phyloP scores from a whole-genome alignment of 179 eudicot genomes.

The Dionaea muscipula region DNA sequence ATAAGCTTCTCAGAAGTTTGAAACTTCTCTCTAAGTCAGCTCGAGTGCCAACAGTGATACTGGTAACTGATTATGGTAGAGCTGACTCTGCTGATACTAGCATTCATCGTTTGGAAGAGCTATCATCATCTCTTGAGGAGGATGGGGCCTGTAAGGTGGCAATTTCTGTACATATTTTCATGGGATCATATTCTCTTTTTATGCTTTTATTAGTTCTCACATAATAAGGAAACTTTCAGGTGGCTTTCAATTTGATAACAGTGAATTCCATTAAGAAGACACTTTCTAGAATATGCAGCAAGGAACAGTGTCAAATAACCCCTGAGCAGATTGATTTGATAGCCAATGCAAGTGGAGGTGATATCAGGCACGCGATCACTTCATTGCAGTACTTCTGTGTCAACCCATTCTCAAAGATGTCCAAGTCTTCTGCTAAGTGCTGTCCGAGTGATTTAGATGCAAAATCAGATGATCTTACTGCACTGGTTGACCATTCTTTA shows the following conservation, averaged over 20 bases:
- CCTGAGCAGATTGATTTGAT: constrained; percentile 55
- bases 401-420: constrained; percentile 29
- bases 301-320: constrained; percentile 39
- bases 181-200: not conserved
- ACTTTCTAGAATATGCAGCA: constrained; percentile 60
- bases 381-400: constrained; percentile 75
- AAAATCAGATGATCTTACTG: constrained; percentile 16
- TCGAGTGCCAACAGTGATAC: constrained; percentile 64
- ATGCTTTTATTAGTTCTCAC: constrained; percentile 3
- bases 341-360: constrained; percentile 92
- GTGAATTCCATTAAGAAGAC: constrained; percentile 68
- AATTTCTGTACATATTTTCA: constrained; percentile 7
- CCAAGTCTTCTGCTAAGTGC: constrained; percentile 19
- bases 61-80: constrained; percentile 57
- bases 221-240: constrained; percentile 36
- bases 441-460: constrained; percentile 21
- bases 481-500: constrained; percentile 23
- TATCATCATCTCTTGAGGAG: constrained; percentile 51
- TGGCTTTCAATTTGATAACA: constrained; percentile 85
- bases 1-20: constrained; percentile 56
- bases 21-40: constrained; percentile 71
- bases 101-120: constrained; percentile 52
- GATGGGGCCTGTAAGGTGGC: constrained; percentile 89
- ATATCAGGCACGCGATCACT: constrained; percentile 79
- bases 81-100: constrained; percentile 48